These are phyloP conservation scores for Phytophthora sp. DNA, from an alignment of 352 stramenopile genomes.

Conservation along the genomic window DNA sequence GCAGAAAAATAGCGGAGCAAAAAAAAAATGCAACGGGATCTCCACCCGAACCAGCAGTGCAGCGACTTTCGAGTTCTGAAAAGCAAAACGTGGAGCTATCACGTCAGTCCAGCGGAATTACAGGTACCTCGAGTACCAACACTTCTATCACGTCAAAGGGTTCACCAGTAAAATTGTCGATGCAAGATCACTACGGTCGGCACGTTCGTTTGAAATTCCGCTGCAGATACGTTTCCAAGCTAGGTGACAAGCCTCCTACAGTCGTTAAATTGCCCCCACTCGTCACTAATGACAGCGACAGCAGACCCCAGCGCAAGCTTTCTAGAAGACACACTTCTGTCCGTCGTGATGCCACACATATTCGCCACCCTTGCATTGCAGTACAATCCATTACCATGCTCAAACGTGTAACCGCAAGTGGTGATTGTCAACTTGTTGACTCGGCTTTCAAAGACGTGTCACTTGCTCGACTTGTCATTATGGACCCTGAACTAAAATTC, in stretches of 20 bases:
- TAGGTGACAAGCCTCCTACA: not conserved
- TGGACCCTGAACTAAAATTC: slow-evolving; percentile 63
- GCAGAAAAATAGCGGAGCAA: not conserved
- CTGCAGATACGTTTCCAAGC: slow-evolving; percentile 3
- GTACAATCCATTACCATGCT: slow-evolving; percentile 9
- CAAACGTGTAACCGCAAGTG: not conserved
- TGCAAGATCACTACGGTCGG: slow-evolving; percentile 26
- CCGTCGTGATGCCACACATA: slow-evolving; percentile 6
- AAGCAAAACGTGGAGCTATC: too few species aligned
- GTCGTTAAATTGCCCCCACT: not conserved
- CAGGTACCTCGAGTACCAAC: not conserved
- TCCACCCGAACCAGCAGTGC: too few species aligned
- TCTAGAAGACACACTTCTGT: not conserved
- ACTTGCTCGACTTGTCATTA: slow-evolving; percentile 58
- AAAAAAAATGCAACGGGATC: too few species aligned
- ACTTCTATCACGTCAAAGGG: not conserved
- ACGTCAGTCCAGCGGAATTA: not conserved
- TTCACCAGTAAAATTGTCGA: slow-evolving; percentile 1
- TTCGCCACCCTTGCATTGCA: slow-evolving; percentile 7
- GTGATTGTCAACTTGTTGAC: not conserved
- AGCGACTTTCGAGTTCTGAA: too few species aligned
- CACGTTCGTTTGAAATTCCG: slow-evolving; percentile 25
- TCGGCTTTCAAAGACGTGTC: slow-evolving; percentile 24
- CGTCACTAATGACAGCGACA: not conserved
- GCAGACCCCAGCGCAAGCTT: not conserved